phyloP scores from a whole-genome alignment of 108 stramenopile genomes.

The Stephanodiscus triporus region DNA sequence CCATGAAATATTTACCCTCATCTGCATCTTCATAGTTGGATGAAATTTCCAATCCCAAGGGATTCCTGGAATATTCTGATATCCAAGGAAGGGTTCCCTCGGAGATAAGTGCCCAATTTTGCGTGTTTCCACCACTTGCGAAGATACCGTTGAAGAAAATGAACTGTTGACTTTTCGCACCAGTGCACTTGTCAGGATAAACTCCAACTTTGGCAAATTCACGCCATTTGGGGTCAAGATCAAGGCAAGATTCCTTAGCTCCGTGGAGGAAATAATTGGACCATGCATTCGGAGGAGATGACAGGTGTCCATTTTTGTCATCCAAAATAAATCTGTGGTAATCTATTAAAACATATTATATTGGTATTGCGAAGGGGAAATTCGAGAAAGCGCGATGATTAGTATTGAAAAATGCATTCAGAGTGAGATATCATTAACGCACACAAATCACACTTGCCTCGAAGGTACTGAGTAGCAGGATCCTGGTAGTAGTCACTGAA shows the following conservation, averaged over 20 bases:
- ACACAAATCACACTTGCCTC: not conserved
- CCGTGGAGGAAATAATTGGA: not conserved
- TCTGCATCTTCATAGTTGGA: slow-evolving; percentile 19
- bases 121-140: not conserved
- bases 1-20: slow-evolving; percentile 4
- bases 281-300: not conserved
- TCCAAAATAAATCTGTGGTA: slow-evolving; percentile 1
- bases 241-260: not conserved
- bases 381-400: not conserved
- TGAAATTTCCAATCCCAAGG: not conserved
- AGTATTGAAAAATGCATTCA: not conserved
- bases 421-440: not conserved
- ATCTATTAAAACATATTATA: not conserved
- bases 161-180: not conserved
- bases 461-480: not conserved
- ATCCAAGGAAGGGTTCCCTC: slow-evolving; percentile 15
- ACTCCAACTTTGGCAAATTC: not conserved
- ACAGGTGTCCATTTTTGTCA: not conserved
- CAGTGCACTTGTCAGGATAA: not conserved
- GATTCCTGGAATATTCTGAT: slow-evolving; percentile 8
- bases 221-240: not conserved
- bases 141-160: not conserved
- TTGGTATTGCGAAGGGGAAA: not conserved
- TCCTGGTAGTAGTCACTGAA: not conserved
- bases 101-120: slow-evolving; percentile 1